phyloP scores from a whole-genome alignment of 352 stramenopile genomes.

The Thalassiosira livingstoniorum region DNA sequence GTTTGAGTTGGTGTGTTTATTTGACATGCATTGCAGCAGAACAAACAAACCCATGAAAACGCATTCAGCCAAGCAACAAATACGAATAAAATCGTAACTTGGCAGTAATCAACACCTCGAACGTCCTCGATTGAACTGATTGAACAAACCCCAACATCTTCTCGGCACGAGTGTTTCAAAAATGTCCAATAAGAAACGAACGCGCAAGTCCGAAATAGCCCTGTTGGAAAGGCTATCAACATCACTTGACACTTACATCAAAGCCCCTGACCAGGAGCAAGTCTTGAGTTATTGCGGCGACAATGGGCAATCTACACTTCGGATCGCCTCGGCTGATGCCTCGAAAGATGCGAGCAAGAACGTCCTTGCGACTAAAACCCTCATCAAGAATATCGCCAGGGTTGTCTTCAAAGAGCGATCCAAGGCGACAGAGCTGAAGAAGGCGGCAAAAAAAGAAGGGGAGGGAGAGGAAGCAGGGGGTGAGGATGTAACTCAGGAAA shows the following conservation, averaged over 20 bases:
- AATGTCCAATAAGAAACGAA: neutral
- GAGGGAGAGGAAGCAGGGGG: no score
- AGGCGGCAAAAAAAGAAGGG: no score
- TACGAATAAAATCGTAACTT: no score
- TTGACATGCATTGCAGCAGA: no score
- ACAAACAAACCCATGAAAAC: no score
- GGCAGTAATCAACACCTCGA: no score
- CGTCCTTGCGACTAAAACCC: slow-evolving; percentile 27
- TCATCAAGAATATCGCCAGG: slow-evolving; percentile 29
- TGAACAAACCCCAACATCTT: neutral
- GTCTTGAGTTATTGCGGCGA: neutral
- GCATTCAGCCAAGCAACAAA: no score
- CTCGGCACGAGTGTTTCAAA: neutral
- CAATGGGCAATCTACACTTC: neutral
- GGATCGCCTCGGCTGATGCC: neutral
- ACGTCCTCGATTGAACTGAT: neutral
- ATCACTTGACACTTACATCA: neutral
- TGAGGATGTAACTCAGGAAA: no score
- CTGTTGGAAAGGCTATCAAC: slow-evolving; percentile 4
- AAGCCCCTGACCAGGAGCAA: neutral
- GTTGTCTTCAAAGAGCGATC: slow-evolving; percentile 22
- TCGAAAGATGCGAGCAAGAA: slow-evolving; percentile 10
- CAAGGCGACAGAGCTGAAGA: no score
- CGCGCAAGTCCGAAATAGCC: slow-evolving; percentile 8
- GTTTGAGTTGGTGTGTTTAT: no score